Conservation (phyloP, 345 rosid species). For the Turritis glabra region DNA sequence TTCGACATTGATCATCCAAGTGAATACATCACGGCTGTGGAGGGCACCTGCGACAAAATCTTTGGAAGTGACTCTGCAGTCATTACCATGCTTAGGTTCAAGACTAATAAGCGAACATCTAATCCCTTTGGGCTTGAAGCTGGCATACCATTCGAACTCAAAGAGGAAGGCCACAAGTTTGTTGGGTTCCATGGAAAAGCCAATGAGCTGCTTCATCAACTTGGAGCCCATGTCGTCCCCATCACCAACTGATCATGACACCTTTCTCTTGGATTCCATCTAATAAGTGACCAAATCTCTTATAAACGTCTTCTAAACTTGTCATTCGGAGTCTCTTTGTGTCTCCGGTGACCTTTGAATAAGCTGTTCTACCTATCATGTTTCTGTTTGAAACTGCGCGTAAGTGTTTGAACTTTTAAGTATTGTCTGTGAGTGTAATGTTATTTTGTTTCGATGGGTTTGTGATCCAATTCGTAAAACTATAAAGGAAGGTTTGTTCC, state of each 20-base stretch:
- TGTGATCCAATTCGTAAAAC: neutral
- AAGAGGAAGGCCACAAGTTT: slow-evolving; percentile 25
- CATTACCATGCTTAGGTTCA: slow-evolving; percentile 19
- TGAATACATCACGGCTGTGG: slow-evolving; percentile 27
- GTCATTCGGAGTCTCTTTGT: neutral
- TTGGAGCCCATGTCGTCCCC: slow-evolving; percentile 28
- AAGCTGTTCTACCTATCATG: neutral
- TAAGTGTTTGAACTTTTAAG: too few species aligned
- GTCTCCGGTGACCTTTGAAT: neutral
- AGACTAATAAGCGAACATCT: slow-evolving; percentile 22
- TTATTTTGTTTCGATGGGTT: neutral
- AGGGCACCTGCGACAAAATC: slow-evolving; percentile 2
- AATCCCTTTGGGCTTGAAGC: slow-evolving; percentile 23
- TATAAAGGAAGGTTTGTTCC: neutral
- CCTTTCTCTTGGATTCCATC: neutral
- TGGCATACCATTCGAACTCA: neutral
- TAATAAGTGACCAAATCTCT: neutral
- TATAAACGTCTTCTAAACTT: neutral
- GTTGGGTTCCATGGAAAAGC: slow-evolving; percentile 39
- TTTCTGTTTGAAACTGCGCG: neutral
- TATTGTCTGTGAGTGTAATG: neutral
- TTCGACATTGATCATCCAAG: slow-evolving; percentile 28
- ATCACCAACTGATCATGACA: slow-evolving; percentile 15
- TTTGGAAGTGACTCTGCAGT: neutral
- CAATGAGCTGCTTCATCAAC: slow-evolving; percentile 4